phyloP scores from a whole-genome alignment of 192 early-diverging fungal genomes.

The Entophlyctis helioformis region DNA sequence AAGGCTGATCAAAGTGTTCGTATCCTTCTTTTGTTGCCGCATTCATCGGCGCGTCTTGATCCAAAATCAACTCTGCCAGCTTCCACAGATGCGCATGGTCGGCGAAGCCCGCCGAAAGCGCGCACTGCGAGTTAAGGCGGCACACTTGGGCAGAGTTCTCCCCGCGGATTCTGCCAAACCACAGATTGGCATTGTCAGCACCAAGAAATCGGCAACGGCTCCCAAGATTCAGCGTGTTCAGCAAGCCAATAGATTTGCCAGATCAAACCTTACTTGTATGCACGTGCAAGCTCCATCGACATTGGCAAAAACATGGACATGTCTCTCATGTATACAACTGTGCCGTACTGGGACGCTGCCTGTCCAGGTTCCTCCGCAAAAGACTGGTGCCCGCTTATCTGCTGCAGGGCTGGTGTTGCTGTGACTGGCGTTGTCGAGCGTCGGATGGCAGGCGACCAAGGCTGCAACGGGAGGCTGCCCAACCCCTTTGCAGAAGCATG shows the following conservation, averaged over 20 bases:
- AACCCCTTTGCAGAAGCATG: background rate
- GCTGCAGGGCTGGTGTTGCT: conserved; percentile 1
- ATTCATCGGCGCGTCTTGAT: conserved; percentile 16
- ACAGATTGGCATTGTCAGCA: conserved; percentile 4
- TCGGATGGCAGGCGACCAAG: background rate
- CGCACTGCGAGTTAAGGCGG: conserved; percentile 45
- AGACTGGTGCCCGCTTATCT: background rate
- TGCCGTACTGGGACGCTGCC: conserved; percentile 6
- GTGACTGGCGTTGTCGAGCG: background rate
- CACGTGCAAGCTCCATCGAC: conserved; percentile 39
- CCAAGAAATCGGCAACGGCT: background rate
- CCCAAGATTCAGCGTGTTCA: too few relatives aligned
- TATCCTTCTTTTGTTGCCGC: background rate
- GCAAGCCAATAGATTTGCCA: too few relatives aligned
- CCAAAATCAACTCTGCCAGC: conserved; percentile 38
- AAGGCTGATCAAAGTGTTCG: conserved; percentile 2
- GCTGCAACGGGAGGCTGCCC: background rate
- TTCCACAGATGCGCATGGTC: conserved; percentile 59
- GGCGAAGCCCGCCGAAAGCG: conserved; percentile 23
- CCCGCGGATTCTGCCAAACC: conserved; percentile 33
- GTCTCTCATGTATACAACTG: conserved; percentile 34
- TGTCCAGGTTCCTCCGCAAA: background rate
- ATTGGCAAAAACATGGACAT: conserved; percentile 45
- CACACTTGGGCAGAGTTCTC: conserved; percentile 49
- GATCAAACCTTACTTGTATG: conserved; percentile 47